A percentile compares a stretch with the other conserved stretches of the same genome.
Conservation (phyloP, 2,329 filamentous ascomycete genomes). For the Teratosphaeriaceae sp. region DNA sequence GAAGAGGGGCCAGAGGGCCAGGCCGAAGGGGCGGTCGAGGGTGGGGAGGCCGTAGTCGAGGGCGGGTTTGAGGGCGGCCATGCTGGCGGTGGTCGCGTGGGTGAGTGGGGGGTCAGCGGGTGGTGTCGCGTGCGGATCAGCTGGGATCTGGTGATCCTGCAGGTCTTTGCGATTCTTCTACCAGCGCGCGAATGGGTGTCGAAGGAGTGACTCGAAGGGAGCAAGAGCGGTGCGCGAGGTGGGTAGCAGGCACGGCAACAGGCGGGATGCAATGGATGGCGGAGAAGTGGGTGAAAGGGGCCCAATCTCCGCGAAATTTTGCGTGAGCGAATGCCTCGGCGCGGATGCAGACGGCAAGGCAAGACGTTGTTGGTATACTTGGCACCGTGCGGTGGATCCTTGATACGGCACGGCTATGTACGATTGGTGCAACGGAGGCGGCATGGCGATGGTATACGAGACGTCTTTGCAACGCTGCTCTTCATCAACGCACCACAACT, state of each 20-base stretch:
- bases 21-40: slow-evolving; percentile 84
- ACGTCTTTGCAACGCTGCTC: no score
- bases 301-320: not conserved
- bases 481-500: no score
- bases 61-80: no score
- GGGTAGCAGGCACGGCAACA: not conserved
- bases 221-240: not conserved
- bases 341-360: no score
- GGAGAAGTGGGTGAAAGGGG: slow-evolving; percentile 1
- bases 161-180: not conserved
- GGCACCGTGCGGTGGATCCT: no score
- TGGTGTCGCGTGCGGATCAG: not conserved
- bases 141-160: not conserved
- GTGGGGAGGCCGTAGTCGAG: slow-evolving; percentile 66
- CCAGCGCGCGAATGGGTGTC: not conserved
- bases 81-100: not conserved
- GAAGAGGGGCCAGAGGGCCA: slow-evolving; percentile 92
- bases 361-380: no score
- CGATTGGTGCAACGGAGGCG: no score
- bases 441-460: no score
- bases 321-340: not conserved
- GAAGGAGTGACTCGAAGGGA: slow-evolving; percentile 6
- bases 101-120: not conserved
- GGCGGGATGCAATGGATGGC: not conserved
- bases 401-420: no score